These are phyloP conservation scores for Aethionema arabicum DNA, from an alignment of 345 rosid species.

Conservation along the genomic window DNA sequence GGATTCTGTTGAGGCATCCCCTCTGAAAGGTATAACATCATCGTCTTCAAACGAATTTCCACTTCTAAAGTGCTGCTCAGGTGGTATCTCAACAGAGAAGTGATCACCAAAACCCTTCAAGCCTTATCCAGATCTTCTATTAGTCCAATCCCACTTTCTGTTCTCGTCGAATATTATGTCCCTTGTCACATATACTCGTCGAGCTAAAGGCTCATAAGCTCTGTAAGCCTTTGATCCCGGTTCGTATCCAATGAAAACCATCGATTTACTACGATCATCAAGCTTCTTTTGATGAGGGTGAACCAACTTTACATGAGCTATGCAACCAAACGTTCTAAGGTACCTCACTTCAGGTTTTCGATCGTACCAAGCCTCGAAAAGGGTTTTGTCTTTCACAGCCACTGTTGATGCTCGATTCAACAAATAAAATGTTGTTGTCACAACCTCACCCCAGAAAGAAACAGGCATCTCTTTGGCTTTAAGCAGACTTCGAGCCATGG, in stretches of 20 bases:
- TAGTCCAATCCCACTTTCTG: background rate
- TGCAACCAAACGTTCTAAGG: background rate
- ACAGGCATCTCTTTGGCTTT: background rate
- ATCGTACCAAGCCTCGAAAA: background rate
- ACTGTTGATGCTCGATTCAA: too few species aligned
- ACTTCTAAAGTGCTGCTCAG: background rate
- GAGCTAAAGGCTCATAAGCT: background rate
- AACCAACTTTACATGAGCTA: background rate
- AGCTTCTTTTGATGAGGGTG: background rate
- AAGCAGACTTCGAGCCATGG: constrained; percentile 4
- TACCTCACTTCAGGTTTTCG: background rate
- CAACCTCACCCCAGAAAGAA: too few species aligned
- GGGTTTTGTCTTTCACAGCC: too few species aligned
- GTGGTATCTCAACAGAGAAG: background rate
- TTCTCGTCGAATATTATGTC: background rate
- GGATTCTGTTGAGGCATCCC: too few species aligned
- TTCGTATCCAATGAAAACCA: background rate
- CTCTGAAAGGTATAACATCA: too few species aligned
- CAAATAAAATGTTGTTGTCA: too few species aligned
- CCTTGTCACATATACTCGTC: background rate
- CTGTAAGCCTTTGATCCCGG: background rate
- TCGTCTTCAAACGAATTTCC: too few species aligned
- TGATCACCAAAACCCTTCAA: background rate
- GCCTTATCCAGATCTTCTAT: background rate
- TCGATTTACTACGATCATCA: background rate